These are phyloP conservation scores for Closterium sp. DNA, from an alignment of 139 green algal genomes.

Conservation along the genomic window DNA sequence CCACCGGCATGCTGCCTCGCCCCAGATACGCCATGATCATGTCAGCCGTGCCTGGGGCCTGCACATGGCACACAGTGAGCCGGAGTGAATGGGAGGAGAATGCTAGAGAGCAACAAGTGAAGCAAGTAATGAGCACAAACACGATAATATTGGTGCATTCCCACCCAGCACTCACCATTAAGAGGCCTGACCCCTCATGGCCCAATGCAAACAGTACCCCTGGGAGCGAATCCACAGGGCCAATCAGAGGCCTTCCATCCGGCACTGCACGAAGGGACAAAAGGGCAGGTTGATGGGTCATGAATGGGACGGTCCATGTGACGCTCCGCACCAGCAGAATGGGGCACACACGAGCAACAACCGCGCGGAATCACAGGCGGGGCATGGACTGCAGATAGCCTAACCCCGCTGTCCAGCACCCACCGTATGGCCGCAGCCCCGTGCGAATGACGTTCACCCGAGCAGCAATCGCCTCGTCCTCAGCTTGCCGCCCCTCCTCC, in stretches of 20 bases:
- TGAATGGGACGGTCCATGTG: too few relatives aligned
- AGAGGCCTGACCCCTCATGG: conserved; percentile 29
- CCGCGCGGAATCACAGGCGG: too few relatives aligned
- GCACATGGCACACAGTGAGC: background rate
- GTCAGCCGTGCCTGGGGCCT: background rate
- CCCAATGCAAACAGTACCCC: conserved; percentile 6
- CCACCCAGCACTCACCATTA: conserved; percentile 7
- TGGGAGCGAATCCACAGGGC: background rate
- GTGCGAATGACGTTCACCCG: conserved; percentile 5
- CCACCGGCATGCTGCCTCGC: background rate
- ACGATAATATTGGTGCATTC: background rate
- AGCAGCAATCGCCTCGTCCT: background rate
- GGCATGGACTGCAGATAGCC: background rate
- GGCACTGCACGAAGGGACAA: background rate
- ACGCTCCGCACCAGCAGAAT: too few relatives aligned
- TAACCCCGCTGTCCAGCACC: background rate
- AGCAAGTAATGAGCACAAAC: background rate
- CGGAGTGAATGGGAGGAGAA: too few relatives aligned
- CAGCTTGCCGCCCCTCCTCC: background rate
- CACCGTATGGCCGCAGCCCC: conserved; percentile 32
- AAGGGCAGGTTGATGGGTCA: background rate
- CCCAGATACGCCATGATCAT: background rate
- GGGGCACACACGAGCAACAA: too few relatives aligned
- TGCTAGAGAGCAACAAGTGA: too few relatives aligned
- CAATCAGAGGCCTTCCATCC: conserved; percentile 36